Evolutionary conservation across 2,329 filamentous ascomycete species (phyloP), one percentile per base, ranked within the genome.

Genomic region (Corinectria fuckeliana): DNA sequence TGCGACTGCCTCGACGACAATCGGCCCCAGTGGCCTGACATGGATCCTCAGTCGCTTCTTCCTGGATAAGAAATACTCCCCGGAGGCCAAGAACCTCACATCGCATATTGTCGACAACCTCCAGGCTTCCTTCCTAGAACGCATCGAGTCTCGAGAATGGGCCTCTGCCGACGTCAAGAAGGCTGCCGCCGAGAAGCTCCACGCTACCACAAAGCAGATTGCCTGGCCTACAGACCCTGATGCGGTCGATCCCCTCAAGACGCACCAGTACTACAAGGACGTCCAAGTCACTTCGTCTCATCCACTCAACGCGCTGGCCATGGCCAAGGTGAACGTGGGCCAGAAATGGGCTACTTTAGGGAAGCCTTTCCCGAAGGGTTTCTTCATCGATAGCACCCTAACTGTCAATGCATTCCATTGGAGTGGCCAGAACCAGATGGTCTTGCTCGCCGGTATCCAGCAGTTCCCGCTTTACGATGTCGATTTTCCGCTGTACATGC

Each of bases 21-120:
- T 52, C 14, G 50, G 57, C 5, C 56, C 61, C 5, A 44, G 50
- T 20, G 82, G 83, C 5, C 72, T 91, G 21, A 84, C 84, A 2
- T 91, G 88, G 88, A 88, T 90, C 47, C 76, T 91, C n/a, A 89
- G 87, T 69, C 85, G 88, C 20, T 91, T 91, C 76, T 92, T 88
- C 62, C 81, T 91, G 2, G 84, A 91, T 61, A 85, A 85, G 48
- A 82, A 88, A 1, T 92, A 91, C 68, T 86, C 87, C 0, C 81
- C 87, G 11, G 82, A 86, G 18, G 87, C 88, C 0, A 90, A 90
- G 70, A 76, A 84, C 4, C 84, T 90, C 47, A 88, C 88, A n/a
- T 87, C 91, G 58, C 81, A 86, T 52, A 88, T 92, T 65, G 84
- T 91, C 16, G 83, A 83, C 10, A 87, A 91, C 63, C 88, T 92